Conservation (phyloP, 73 alveolate genomes). For the Loxodes magnus region DNA sequence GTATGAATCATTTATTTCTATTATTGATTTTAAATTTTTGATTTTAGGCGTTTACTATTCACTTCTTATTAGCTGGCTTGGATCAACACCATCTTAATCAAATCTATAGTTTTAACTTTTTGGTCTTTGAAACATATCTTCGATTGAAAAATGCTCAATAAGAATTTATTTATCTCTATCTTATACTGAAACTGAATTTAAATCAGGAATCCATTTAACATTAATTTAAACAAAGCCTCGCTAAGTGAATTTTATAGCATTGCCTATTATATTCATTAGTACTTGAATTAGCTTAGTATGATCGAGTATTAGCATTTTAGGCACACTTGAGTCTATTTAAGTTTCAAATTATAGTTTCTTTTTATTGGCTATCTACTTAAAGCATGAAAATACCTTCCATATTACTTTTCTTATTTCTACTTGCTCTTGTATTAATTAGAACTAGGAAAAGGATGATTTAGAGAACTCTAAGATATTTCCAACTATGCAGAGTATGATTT, state of each 20-base stretch:
- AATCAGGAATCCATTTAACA: background rate
- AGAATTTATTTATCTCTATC: background rate
- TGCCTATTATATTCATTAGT: constrained; percentile 28
- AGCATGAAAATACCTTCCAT: too few relatives aligned
- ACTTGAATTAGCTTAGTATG: constrained; percentile 19
- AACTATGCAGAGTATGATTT: too few relatives aligned
- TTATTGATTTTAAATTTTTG: background rate
- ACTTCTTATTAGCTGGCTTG: background rate
- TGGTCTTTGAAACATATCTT: background rate
- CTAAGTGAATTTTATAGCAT: constrained; percentile 34
- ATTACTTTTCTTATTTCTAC: too few relatives aligned
- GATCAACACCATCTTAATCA: background rate
- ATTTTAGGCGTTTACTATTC: background rate
- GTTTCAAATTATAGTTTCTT: too few relatives aligned
- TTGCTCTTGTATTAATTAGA: too few relatives aligned
- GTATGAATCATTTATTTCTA: background rate
- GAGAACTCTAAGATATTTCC: too few relatives aligned
- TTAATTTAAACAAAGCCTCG: constrained; percentile 22
- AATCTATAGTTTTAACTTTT: background rate
- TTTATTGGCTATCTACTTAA: too few relatives aligned
- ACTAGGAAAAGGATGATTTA: too few relatives aligned
- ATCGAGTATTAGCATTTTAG: constrained; percentile 12
- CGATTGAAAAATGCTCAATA: background rate
- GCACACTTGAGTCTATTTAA: background rate
- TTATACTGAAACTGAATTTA: background rate